Base-by-base conservation (phyloP, 768 basidiomycete species). In the Lanmaoa rubissima region DNA sequence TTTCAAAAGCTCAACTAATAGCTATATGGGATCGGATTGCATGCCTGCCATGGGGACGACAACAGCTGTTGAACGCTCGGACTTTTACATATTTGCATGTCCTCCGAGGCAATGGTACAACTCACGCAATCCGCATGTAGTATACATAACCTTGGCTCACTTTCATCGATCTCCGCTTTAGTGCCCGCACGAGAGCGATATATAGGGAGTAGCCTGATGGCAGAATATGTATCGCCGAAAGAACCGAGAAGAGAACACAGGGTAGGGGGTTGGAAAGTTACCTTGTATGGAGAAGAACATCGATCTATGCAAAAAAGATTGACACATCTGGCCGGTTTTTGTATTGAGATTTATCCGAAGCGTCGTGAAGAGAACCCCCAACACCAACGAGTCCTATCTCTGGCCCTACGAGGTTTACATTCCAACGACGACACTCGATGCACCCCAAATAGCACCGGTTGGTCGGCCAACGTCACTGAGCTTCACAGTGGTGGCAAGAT, bases 401-500 rank as follows among this genome's bases (percentile, higher is more conserved):
- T 54, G 87, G 62, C 17, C 81, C 82, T 3, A 84, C 73, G n/a
- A n/a, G n/a, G n/a, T n/a, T n/a, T n/a, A n/a, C n/a, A n/a, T n/a
- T n/a, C n/a, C n/a, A n/a, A n/a, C 63, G 8, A 46, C 61, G 9
- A 79, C 73, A 21, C 86, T 87, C 13, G 80, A 79, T 5, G 85
- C 88, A 44, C 87, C 88, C 78, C 85, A 85, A 34, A 89, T 74
- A 6, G 86, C 84, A 0, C 86, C 87, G 5, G 78, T n/a, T 13
- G 85, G 80, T 5, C 86, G 76, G n/a, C 87, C 86, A 1, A 74
- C 69, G 63, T 82, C 66, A 55, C 83, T 84, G 58, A 88, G 73
- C 34, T 87, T 31, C 28, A 31, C 28, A 31, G 28, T 31, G 6
- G 28, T 31, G 7, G 28, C 28, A 7, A 31, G 28, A 31, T 31